Conservation (phyloP, 1,284 basidiomycete species). For the Ceratobasidium sp. region DNA sequence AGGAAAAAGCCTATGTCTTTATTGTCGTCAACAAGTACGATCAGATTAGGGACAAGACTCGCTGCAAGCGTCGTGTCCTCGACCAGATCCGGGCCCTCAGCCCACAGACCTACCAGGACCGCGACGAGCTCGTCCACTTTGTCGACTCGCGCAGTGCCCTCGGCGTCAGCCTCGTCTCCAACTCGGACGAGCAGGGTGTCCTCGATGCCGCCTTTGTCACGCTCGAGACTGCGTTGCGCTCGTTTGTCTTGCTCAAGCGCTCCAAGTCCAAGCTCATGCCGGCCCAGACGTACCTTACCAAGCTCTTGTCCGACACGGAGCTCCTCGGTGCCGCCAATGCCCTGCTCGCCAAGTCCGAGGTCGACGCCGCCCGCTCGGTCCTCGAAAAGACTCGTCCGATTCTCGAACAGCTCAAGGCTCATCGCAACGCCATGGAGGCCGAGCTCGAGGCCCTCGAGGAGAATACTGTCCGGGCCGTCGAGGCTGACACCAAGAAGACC, state of each 20-base stretch:
- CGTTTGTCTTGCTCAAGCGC: conserved; percentile 96
- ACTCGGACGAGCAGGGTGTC: conserved; percentile 52
- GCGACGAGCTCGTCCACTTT: conserved; percentile 96
- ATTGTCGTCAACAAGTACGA: conserved; percentile 99
- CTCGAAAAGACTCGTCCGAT: conserved; percentile 82
- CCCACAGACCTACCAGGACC: conserved; percentile 91
- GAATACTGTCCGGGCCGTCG: conserved; percentile 69
- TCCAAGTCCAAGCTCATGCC: conserved; percentile 96
- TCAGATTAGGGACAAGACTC: conserved; percentile 95
- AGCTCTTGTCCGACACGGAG: conserved; percentile 90
- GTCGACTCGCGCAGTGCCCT: conserved; percentile 88
- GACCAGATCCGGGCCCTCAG: conserved; percentile 96
- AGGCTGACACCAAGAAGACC: conserved; percentile 68
- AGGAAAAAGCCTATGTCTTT: conserved; percentile 98
- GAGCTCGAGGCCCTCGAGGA: conserved; percentile 87
- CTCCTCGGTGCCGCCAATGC: conserved; percentile 89
- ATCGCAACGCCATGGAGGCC: conserved; percentile 81
- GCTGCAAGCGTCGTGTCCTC: conserved; percentile 89
- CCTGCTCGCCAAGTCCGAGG: conserved; percentile 84
- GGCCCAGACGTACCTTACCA: conserved; percentile 91
- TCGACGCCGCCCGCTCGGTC: conserved; percentile 79
- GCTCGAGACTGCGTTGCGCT: conserved; percentile 92
- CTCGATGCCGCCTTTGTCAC: conserved; percentile 76
- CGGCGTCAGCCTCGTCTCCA: conserved; percentile 59
- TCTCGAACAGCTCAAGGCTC: conserved; percentile 86